Evolutionary conservation across 2,329 filamentous ascomycete genomes (phyloP).

Genomic region (Venturia nashicola): DNA sequence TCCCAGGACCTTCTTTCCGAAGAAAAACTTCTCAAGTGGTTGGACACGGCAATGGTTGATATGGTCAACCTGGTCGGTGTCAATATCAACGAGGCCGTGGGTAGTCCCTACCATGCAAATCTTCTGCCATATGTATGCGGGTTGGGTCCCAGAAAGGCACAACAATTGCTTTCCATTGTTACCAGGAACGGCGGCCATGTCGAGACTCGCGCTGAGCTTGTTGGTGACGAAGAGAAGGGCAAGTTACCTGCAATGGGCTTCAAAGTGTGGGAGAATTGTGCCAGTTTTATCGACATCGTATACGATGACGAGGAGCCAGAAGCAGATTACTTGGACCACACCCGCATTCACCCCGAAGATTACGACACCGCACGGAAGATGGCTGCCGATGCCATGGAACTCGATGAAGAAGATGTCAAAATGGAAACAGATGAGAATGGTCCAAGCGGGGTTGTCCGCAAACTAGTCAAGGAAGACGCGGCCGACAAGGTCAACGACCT

Average conservation of each 20-base stretch:
- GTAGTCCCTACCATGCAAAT: slow-evolving; percentile 70
- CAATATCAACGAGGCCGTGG: slow-evolving; percentile 83
- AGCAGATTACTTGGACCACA: slow-evolving; percentile 90
- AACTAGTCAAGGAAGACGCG: slow-evolving; percentile 87
- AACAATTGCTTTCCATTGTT: slow-evolving; percentile 74
- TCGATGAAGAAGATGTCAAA: slow-evolving; percentile 97
- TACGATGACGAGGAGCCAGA: slow-evolving; percentile 72
- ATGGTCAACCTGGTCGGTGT: slow-evolving; percentile 97
- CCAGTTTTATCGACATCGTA: slow-evolving; percentile 84
- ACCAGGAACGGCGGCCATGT: slow-evolving; percentile 83
- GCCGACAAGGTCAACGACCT: slow-evolving; percentile 94
- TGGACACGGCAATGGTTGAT: slow-evolving; percentile 96
- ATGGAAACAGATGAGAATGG: slow-evolving; percentile 86
- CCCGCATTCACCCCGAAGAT: slow-evolving; percentile 93
- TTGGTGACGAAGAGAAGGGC: slow-evolving; percentile 74
- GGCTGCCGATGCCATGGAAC: slow-evolving; percentile 88
- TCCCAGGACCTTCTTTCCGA: slow-evolving; percentile 81
- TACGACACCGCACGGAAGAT: slow-evolving; percentile 98
- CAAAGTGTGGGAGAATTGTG: slow-evolving; percentile 91
- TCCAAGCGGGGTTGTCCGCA: slow-evolving; percentile 78
- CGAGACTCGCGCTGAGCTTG: slow-evolving; percentile 71
- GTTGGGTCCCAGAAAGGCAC: slow-evolving; percentile 83
- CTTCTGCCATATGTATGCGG: slow-evolving; percentile 85
- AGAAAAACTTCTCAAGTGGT: slow-evolving; percentile 72
- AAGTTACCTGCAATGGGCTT: slow-evolving; percentile 72